Conservation (phyloP, 306 rosid genomes). For the Oemleria cerasiformis region DNA sequence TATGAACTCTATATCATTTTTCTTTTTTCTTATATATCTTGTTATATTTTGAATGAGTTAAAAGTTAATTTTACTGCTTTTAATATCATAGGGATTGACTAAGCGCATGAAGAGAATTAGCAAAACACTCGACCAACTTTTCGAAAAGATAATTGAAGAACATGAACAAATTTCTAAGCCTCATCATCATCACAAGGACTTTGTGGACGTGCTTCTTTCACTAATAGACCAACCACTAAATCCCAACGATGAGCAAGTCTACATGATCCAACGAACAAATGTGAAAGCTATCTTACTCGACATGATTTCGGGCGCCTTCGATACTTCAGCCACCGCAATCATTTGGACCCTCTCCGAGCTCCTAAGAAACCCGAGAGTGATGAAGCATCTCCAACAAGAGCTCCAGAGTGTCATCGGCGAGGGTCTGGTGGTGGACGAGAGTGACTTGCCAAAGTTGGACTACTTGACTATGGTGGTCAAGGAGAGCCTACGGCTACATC, state of each 20-base stretch:
- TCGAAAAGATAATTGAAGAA: constrained; percentile 28
- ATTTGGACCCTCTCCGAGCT: constrained; percentile 45
- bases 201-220: constrained; percentile 30
- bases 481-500: constrained; percentile 38
- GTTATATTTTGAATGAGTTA: too few species aligned
- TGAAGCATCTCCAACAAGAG: constrained; percentile 44
- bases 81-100: constrained; percentile 30
- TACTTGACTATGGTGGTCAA: constrained; percentile 41
- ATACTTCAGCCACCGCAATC: constrained; percentile 15
- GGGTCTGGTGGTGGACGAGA: constrained; percentile 34
- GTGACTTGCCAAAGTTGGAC: constrained; percentile 22
- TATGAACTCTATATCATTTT: too few species aligned
- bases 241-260: background rate
- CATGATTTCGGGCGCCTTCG: constrained; percentile 27
- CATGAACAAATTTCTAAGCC: constrained; percentile 4
- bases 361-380: constrained; percentile 37
- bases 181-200: constrained; percentile 5
- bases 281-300: constrained; percentile 36
- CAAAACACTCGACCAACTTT: constrained; percentile 2
- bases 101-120: constrained; percentile 11
- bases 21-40: too few species aligned
- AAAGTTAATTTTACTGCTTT: too few species aligned
- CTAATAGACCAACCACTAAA: constrained; percentile 6
- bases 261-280: constrained; percentile 18
- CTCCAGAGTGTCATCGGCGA: constrained; percentile 27